Percentiles rank a stretch among this genome's conserved stretches.
These are phyloP conservation scores for Aspergillus novoparasiticus DNA, from an alignment of 2,329 filamentous ascomycete genomes.

Conservation along the genomic window DNA sequence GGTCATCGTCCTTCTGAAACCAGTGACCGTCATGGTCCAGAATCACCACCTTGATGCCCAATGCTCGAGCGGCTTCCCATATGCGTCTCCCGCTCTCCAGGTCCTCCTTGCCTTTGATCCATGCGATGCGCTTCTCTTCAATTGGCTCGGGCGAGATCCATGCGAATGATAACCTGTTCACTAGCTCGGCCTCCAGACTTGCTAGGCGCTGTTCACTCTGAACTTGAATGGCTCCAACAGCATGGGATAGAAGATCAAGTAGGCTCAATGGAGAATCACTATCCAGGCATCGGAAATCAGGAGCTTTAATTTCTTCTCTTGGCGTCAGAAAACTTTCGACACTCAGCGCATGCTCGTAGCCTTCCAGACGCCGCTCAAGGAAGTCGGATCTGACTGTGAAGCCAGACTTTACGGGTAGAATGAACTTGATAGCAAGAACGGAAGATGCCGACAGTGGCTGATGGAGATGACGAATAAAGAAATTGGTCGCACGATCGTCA, in stretches of 20 bases:
- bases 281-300: neutral
- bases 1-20: slow-evolving; percentile 1
- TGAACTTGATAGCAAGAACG: slow-evolving; percentile 3
- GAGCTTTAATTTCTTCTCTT: slow-evolving; percentile 2
- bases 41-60: slow-evolving; percentile 2
- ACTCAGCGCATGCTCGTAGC: neutral
- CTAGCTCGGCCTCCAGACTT: slow-evolving; percentile 2
- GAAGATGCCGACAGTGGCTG: neutral
- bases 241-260: neutral
- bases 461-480: neutral
- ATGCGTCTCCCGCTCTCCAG: slow-evolving; percentile 3
- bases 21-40: slow-evolving; percentile 1
- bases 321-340: slow-evolving; percentile 2
- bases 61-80: neutral
- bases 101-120: slow-evolving; percentile 5
- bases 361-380: slow-evolving; percentile 6
- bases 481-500: neutral
- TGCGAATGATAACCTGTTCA: slow-evolving; percentile 3
- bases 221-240: slow-evolving; percentile 6
- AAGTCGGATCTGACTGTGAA: slow-evolving; percentile 3
- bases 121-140: slow-evolving; percentile 5
- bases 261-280: neutral
- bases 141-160: slow-evolving; percentile 2
- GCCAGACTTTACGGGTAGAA: slow-evolving; percentile 1
- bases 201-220: neutral